phyloP scores from a whole-genome alignment of 192 early-diverging fungal species.

The Entrophospora sp. region DNA sequence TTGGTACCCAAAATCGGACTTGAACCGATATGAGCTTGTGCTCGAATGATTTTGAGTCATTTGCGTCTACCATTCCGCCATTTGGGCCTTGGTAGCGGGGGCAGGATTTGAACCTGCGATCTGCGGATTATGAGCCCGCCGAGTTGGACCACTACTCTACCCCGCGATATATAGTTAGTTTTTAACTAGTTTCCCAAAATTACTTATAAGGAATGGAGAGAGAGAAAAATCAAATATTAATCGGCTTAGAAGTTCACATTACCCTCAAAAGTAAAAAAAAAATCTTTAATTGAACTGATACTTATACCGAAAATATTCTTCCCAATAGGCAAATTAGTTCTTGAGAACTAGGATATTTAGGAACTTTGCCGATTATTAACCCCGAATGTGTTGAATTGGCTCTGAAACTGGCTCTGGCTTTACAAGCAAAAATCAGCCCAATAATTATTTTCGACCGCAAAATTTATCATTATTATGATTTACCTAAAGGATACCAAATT shows the following conservation, averaged over 20 bases:
- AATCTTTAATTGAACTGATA: background rate
- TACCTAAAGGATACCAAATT: constrained; percentile 9
- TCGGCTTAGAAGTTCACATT: background rate
- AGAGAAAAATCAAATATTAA: too few species aligned
- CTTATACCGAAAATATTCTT: background rate
- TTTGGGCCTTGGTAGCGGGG: too few species aligned
- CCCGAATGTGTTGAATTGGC: background rate
- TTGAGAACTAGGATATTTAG: constrained; percentile 3
- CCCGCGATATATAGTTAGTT: too few species aligned
- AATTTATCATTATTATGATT: constrained; percentile 7
- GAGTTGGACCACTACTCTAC: too few species aligned
- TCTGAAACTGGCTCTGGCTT: background rate
- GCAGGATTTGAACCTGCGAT: too few species aligned
- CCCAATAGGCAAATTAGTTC: background rate
- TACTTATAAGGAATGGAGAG: too few species aligned
- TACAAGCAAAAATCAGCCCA: background rate
- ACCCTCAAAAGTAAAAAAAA: constrained; percentile 4
- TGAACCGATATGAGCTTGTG: too few species aligned
- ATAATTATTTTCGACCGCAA: background rate
- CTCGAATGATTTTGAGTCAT: too few species aligned
- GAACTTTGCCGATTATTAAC: background rate
- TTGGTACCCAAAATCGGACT: too few species aligned
- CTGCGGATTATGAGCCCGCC: too few species aligned
- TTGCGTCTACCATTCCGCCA: too few species aligned
- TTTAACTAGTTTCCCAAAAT: too few species aligned